phyloP scores from a whole-genome alignment of 140 eudicot genomes.

The Oenanthe javanica region DNA sequence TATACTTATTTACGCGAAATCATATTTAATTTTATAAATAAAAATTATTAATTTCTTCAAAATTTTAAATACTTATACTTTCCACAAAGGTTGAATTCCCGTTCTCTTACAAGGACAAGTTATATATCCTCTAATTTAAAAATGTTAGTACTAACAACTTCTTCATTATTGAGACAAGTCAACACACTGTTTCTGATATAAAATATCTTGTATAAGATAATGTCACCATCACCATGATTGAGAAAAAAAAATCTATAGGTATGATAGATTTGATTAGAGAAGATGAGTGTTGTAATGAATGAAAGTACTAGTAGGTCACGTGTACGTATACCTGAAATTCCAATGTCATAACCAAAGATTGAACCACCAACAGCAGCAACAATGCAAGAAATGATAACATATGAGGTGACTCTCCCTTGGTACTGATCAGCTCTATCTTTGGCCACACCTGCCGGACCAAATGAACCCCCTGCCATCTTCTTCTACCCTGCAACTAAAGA shows the following conservation, averaged over 20 bases:
- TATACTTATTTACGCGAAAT: no score
- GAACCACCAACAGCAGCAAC: slow-evolving; percentile 92
- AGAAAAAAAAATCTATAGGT: neutral
- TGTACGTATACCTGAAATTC: slow-evolving; percentile 75
- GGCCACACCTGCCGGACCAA: slow-evolving; percentile 55
- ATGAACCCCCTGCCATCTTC: slow-evolving; percentile 72
- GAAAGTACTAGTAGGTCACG: neutral
- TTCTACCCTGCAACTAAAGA: neutral
- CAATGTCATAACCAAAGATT: slow-evolving; percentile 84
- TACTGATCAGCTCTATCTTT: slow-evolving; percentile 71
- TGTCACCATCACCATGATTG: neutral
- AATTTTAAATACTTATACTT: neutral
- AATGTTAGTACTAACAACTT: neutral
- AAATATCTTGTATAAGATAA: neutral
- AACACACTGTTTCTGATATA: neutral
- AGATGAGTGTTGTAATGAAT: neutral
- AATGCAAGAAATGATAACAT: slow-evolving; percentile 65
- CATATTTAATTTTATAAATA: no score
- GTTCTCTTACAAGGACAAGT: no score
- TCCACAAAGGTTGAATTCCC: neutral
- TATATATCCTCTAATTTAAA: no score
- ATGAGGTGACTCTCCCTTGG: slow-evolving; percentile 65
- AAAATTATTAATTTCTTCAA: neutral
- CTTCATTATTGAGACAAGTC: neutral
- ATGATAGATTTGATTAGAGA: neutral